These are phyloP conservation scores for Saturnispora dispora DNA, from an alignment of 805 yeast genomes.

Conservation along the genomic window DNA sequence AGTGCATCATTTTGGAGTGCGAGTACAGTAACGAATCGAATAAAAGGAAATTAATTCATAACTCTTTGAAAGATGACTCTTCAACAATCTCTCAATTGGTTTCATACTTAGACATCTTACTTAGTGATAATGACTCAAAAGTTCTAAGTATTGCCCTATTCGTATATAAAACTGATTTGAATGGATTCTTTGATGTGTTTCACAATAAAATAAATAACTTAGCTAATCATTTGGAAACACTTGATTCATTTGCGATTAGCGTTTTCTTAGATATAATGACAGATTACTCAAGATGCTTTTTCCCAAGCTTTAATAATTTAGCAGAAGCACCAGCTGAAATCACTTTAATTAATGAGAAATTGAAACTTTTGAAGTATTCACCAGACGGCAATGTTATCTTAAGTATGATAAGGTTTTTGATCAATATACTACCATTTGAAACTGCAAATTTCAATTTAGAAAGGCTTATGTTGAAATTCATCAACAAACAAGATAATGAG, in stretches of 20 bases:
- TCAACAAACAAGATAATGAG: conserved; percentile 6
- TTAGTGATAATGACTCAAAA: conserved; percentile 54
- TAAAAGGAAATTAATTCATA: conserved; percentile 3
- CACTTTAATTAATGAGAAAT: conserved; percentile 39
- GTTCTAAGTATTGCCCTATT: conserved; percentile 68
- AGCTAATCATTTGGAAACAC: conserved; percentile 30
- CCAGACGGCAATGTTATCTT: conserved; percentile 53
- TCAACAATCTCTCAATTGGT: conserved; percentile 42
- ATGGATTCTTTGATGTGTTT: conserved; percentile 50
- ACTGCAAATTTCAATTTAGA: conserved; percentile 41
- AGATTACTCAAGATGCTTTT: conserved; percentile 53
- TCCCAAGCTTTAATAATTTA: conserved; percentile 27
- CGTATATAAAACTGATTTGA: conserved; percentile 43
- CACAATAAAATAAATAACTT: conserved; percentile 58
- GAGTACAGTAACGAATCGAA: conserved; percentile 16
- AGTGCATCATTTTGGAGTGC: conserved; percentile 34
- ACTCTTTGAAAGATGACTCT: conserved; percentile 20
- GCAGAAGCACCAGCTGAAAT: conserved; percentile 36
- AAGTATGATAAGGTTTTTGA: conserved; percentile 47
- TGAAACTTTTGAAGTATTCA: conserved; percentile 38
- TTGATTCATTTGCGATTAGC: conserved; percentile 71
- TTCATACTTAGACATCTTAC: conserved; percentile 39
- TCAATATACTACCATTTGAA: conserved; percentile 49
- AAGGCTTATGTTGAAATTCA: conserved; percentile 33
- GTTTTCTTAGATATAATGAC: conserved; percentile 52